Evolutionary conservation across 768 basidiomycete species (phyloP).

Genomic region (Boletus vermiculosoides): DNA sequence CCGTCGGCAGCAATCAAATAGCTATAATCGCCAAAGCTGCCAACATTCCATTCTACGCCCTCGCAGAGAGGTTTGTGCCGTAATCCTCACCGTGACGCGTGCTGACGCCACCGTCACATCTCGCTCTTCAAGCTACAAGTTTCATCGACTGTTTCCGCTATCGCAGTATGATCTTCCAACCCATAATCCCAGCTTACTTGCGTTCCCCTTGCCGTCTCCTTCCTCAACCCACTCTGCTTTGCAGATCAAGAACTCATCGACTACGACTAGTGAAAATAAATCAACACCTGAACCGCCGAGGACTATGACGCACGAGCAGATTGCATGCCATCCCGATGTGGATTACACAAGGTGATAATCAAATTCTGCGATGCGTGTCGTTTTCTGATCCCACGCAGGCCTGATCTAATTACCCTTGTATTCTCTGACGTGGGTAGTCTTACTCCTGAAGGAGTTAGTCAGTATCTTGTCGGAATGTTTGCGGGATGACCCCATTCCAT

Average conservation of each 20-base stretch:
- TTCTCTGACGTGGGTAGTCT: conserved; percentile 93
- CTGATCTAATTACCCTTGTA: conserved; percentile 90
- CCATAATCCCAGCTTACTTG: conserved; percentile 70
- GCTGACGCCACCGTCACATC: conserved; percentile 24
- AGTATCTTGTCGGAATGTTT: conserved; percentile 95
- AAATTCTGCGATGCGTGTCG: conserved; percentile 9
- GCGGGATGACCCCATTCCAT: conserved; percentile 49
- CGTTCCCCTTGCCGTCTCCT: conserved; percentile 50
- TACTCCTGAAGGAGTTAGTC: conserved; percentile 90
- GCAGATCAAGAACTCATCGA: conserved; percentile 5
- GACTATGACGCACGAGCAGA: conserved; percentile 76
- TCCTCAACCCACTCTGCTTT: conserved; percentile 5
- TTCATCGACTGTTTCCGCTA: conserved; percentile 92
- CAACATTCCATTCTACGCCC: conserved; percentile 94
- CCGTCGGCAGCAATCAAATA: conserved; percentile 94
- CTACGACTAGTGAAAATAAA: conserved; percentile 3
- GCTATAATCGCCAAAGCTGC: conserved; percentile 93
- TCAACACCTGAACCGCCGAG: conserved; percentile 10
- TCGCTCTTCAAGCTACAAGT: conserved; percentile 76
- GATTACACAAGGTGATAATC: conserved; percentile 83
- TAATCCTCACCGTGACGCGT: conserved; percentile 21
- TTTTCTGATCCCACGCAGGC: conserved; percentile 46
- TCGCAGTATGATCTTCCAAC: conserved; percentile 89
- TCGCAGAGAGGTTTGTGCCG: conserved; percentile 75
- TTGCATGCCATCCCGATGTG: conserved; percentile 80